These are phyloP conservation scores for Wickerhamiella dianesei DNA, from an alignment of 805 yeast genomes.

Conservation along the genomic window DNA sequence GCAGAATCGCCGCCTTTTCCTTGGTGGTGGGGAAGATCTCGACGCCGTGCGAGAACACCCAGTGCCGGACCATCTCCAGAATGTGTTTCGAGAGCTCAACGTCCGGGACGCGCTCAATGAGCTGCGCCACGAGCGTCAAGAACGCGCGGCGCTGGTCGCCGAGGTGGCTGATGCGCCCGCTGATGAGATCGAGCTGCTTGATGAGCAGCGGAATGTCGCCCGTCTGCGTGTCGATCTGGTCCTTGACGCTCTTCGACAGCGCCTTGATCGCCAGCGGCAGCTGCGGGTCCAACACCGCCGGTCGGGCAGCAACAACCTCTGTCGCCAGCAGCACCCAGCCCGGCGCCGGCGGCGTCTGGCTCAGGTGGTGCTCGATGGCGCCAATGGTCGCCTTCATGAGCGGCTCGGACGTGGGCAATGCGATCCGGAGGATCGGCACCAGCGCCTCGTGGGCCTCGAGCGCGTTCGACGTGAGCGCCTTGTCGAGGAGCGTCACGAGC, in stretches of 20 bases:
- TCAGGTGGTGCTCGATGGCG: constrained; percentile 70
- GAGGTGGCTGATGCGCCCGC: constrained; percentile 67
- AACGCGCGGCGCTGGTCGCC: constrained; percentile 92
- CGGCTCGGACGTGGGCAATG: constrained; percentile 47
- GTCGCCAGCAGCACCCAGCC: constrained; percentile 61
- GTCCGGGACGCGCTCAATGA: constrained; percentile 79
- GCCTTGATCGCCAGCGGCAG: constrained; percentile 73
- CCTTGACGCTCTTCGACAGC: constrained; percentile 31
- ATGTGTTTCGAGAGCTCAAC: constrained; percentile 60
- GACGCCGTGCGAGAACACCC: constrained; percentile 68
- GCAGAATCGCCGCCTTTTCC: constrained; percentile 86
- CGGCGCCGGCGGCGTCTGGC: constrained; percentile 56
- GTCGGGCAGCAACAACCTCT: constrained; percentile 60
- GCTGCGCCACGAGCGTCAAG: constrained; percentile 69
- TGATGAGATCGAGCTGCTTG: constrained; percentile 60
- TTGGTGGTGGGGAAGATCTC: constrained; percentile 88
- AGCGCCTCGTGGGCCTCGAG: constrained; percentile 78
- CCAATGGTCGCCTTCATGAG: constrained; percentile 25
- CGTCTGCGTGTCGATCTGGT: constrained; percentile 6
- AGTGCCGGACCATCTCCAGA: constrained; percentile 60
- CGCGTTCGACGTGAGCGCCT: constrained; percentile 67
- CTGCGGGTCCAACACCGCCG: constrained; percentile 59
- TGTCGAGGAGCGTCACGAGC: constrained; percentile 62
- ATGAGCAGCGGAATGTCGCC: constrained; percentile 35
- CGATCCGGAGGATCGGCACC: constrained; percentile 57